phyloP scores from a whole-genome alignment of 495 filamentous ascomycete genomes.

The Staphylotrichum tortipilum region DNA sequence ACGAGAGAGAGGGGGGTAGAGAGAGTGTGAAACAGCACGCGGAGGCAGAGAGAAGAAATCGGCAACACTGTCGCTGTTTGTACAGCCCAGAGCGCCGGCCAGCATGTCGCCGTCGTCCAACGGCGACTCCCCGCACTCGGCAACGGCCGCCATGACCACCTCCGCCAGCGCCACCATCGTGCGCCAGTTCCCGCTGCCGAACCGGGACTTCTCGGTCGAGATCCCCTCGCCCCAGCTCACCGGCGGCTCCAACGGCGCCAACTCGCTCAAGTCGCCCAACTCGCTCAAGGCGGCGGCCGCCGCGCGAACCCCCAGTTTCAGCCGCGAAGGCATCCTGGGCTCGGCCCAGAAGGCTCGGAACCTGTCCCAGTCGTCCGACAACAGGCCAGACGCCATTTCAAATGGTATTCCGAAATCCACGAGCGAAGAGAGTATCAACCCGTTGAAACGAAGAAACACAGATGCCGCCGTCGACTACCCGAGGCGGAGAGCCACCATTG shows the following conservation, averaged over 20 bases:
- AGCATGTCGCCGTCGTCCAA: slow-evolving; percentile 44
- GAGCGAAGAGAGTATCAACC: slow-evolving; percentile 46
- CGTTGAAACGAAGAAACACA: slow-evolving; percentile 55
- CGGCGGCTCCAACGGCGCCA: slow-evolving; percentile 33
- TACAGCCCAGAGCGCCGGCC: background rate
- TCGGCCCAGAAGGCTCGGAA: slow-evolving; percentile 49
- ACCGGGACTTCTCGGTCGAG: slow-evolving; percentile 42
- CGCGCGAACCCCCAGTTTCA: slow-evolving; percentile 41
- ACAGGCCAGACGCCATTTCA: slow-evolving; percentile 26
- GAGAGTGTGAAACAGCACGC: too few species aligned
- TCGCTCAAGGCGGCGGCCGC: slow-evolving; percentile 30
- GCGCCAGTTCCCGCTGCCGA: slow-evolving; percentile 37
- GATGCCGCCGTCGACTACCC: slow-evolving; percentile 61
- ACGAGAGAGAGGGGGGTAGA: too few species aligned
- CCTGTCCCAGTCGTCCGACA: slow-evolving; percentile 45
- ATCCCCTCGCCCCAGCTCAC: slow-evolving; percentile 36
- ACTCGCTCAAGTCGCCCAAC: slow-evolving; percentile 43
- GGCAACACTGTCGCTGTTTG: background rate
- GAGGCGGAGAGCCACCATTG: slow-evolving; percentile 61
- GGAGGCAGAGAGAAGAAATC: too few species aligned
- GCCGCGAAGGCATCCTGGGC: slow-evolving; percentile 49
- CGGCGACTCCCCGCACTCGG: slow-evolving; percentile 42
- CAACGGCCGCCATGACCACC: slow-evolving; percentile 27
- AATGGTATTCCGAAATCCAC: slow-evolving; percentile 40
- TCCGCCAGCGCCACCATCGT: slow-evolving; percentile 27